Conservation (phyloP, 805 yeast genomes). For the Nakazawaea ernobii region DNA sequence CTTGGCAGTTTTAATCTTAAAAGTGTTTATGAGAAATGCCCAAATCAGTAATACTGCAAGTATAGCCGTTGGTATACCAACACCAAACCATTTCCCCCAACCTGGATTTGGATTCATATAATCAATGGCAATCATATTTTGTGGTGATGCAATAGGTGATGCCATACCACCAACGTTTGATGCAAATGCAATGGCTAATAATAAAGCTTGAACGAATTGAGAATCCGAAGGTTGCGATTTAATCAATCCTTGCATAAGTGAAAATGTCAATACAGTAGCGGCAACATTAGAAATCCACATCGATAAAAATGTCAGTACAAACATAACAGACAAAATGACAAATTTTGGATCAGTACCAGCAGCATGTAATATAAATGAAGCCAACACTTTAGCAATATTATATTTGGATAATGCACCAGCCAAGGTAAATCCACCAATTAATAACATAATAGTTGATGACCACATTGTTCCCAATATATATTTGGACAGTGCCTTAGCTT, state of each 20-base stretch:
- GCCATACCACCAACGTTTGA: conserved; percentile 53
- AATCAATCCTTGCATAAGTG: conserved; percentile 43
- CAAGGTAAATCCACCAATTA: conserved; percentile 49
- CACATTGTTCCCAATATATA: conserved; percentile 45
- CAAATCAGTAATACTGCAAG: conserved; percentile 34
- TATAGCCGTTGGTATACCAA: conserved; percentile 41
- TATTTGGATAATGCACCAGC: conserved; percentile 52
- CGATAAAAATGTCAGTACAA: conserved; percentile 44
- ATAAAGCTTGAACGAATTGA: conserved; percentile 23
- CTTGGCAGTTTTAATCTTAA: conserved; percentile 42
- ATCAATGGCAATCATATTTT: conserved; percentile 48
- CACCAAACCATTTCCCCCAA: conserved; percentile 54
- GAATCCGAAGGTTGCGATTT: conserved; percentile 32
- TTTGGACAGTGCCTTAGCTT: conserved; percentile 34
- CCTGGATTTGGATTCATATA: conserved; percentile 46
- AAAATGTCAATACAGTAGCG: conserved; percentile 48
- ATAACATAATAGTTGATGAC: conserved; percentile 45
- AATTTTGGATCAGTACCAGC: conserved; percentile 48
- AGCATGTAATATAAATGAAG: conserved; percentile 40
- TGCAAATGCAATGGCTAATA: conserved; percentile 40
- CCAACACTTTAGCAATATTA: conserved; percentile 43
- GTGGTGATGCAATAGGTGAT: conserved; percentile 50
- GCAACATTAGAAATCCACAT: conserved; percentile 59
- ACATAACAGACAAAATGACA: conserved; percentile 43
- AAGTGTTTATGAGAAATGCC: conserved; percentile 50